These are phyloP conservation scores for Psilocybe mexicana DNA, from an alignment of 1,284 basidiomycete species.

Conservation along the genomic window DNA sequence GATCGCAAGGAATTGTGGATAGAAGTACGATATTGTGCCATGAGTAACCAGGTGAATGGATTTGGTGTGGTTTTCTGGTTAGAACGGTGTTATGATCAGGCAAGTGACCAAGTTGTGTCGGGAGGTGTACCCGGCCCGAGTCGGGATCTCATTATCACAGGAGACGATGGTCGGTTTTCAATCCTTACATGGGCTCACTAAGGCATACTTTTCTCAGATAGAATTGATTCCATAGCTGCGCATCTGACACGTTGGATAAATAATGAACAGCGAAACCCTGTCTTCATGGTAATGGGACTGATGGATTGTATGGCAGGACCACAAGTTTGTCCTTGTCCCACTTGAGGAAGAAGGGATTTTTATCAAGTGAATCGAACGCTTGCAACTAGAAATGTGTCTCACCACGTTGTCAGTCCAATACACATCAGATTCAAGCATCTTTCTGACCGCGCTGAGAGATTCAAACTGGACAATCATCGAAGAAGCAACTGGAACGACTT, in stretches of 20 bases:
- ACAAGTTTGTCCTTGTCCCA: conserved; percentile 9
- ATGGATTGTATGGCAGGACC: background rate
- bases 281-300: conserved; percentile 2
- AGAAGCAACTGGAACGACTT: conserved; percentile 48
- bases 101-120: conserved; percentile 1
- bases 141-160: conserved; percentile 6
- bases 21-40: conserved; percentile 25
- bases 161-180: background rate
- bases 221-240: background rate
- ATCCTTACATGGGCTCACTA: conserved; percentile 6
- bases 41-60: conserved; percentile 6
- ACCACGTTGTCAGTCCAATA: conserved; percentile 59
- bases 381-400: conserved; percentile 28
- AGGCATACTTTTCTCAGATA: conserved; percentile 6
- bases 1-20: conserved; percentile 20
- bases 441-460: conserved; percentile 47
- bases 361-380: background rate
- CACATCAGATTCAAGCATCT: conserved; percentile 50
- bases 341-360: background rate
- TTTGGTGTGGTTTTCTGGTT: conserved; percentile 5
- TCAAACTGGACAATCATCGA: conserved; percentile 49
- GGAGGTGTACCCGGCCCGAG: background rate
- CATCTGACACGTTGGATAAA: background rate
- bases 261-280: background rate
- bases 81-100: conserved; percentile 1